These are phyloP conservation scores for Diplocarpon mali DNA, from an alignment of 2,329 filamentous ascomycete species.

Conservation along the genomic window DNA sequence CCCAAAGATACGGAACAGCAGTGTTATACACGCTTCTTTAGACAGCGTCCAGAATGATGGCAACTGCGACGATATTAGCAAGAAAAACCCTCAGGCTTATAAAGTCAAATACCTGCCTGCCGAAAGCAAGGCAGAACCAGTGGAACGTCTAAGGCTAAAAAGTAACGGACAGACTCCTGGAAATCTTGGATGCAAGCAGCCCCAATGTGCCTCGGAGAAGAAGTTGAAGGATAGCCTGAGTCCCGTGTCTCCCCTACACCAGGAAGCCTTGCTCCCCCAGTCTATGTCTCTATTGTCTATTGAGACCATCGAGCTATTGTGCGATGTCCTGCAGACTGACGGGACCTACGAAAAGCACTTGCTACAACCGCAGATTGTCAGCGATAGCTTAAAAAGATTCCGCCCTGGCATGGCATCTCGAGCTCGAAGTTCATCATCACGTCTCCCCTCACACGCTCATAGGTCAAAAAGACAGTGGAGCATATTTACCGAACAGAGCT, in stretches of 20 bases:
- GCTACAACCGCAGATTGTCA: slow-evolving; percentile 29
- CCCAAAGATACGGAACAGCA: slow-evolving; percentile 10
- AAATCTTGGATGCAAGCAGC: neutral
- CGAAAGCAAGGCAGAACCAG: neutral
- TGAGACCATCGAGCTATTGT: slow-evolving; percentile 48
- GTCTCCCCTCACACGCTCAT: neutral
- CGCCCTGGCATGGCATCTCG: slow-evolving; percentile 1
- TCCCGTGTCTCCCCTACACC: slow-evolving; percentile 18
- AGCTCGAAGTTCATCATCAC: neutral
- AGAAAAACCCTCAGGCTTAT: slow-evolving; percentile 2
- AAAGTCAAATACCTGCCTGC: slow-evolving; percentile 1
- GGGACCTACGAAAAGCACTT: slow-evolving; percentile 39
- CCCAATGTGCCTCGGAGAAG: neutral
- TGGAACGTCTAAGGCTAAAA: neutral
- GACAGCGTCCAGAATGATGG: neutral
- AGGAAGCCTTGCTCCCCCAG: slow-evolving; percentile 40
- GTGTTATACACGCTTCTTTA: neutral
- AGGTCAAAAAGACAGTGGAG: slow-evolving; percentile 36
- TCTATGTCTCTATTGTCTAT: slow-evolving; percentile 42
- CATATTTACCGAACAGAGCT: slow-evolving; percentile 49
- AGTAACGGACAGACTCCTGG: slow-evolving; percentile 1
- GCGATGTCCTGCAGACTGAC: slow-evolving; percentile 48
- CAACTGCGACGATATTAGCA: slow-evolving; percentile 4
- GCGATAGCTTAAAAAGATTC: slow-evolving; percentile 9
- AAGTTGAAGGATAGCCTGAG: neutral